Conservation (phyloP, 257 asterid genomes). For the Ligustrum vulgare region DNA sequence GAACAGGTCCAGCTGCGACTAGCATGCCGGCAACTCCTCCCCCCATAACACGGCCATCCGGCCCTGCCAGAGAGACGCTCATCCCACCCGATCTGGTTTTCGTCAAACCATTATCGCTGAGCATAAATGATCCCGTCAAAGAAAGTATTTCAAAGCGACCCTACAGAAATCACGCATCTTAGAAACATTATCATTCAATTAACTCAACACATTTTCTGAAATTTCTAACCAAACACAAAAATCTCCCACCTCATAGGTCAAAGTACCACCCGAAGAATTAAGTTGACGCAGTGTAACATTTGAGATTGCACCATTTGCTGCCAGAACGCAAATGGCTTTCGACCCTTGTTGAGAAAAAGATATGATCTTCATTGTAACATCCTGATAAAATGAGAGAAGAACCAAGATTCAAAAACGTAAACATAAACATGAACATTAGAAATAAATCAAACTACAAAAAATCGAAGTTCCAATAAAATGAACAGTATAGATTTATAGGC, state of each 20-base stretch:
- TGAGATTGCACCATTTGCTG: conserved; percentile 86
- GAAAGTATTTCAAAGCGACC: conserved; percentile 87
- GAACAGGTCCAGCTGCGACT: conserved; percentile 80
- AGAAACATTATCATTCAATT: conserved; percentile 1
- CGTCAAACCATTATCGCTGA: conserved; percentile 72
- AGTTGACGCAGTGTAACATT: conserved; percentile 87
- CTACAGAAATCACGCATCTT: conserved; percentile 40
- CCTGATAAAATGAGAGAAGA: conserved; percentile 43
- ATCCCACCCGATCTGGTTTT: conserved; percentile 92
- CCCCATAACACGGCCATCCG: conserved; percentile 91
- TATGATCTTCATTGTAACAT: conserved; percentile 77
- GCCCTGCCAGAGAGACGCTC: conserved; percentile 86
- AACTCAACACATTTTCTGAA: neutral
- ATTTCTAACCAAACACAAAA: neutral
- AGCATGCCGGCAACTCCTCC: conserved; percentile 97
- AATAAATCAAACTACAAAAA: neutral
- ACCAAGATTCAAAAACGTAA: conserved; percentile 2
- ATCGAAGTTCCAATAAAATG: neutral
- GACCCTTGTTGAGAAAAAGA: conserved; percentile 91
- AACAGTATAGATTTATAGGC: neutral
- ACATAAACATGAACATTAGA: neutral
- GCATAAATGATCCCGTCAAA: conserved; percentile 77
- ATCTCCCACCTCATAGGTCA: conserved; percentile 73
- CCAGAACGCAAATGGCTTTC: conserved; percentile 77
- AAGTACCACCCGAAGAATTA: conserved; percentile 88